Conservation (phyloP, 176 grass and related monocot genomes). For the Oryza meridionalis region DNA sequence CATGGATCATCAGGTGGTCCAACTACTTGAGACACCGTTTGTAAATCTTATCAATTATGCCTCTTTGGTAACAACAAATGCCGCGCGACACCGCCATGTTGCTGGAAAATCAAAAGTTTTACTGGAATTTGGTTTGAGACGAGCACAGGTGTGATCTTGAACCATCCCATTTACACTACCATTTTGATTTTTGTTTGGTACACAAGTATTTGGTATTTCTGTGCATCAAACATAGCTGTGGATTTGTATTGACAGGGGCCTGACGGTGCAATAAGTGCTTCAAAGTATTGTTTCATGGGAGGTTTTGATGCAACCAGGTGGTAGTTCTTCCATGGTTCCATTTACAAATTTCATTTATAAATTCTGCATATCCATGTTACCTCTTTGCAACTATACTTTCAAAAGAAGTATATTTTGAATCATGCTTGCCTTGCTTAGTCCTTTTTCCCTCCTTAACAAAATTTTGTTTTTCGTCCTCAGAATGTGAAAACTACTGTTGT, state of each 20-base stretch:
- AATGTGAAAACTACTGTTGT: not conserved
- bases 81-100: constrained; percentile 86
- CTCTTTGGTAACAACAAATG: constrained; percentile 97
- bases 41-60: constrained; percentile 98
- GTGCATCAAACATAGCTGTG: constrained; percentile 17
- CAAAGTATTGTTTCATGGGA: constrained; percentile 96
- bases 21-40: constrained; percentile 98
- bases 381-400: constrained; percentile 17
- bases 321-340: constrained; percentile 40
- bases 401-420: not conserved
- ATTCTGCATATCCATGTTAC: constrained; percentile 27
- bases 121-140: constrained; percentile 96
- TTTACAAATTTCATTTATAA: constrained; percentile 26
- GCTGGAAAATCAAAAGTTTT: constrained; percentile 90
- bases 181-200: not conserved
- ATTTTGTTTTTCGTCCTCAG: not conserved
- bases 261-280: constrained; percentile 99
- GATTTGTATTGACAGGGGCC: constrained; percentile 69
- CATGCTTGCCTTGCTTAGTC: not conserved
- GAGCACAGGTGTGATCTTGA: constrained; percentile 79
- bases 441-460: not conserved
- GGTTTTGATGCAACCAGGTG: constrained; percentile 99
- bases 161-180: constrained; percentile 4
- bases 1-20: constrained; percentile 68
- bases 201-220: constrained; percentile 24